Conservation (phyloP, 2,329 filamentous ascomycete genomes). For the Microdochium paspali region DNA sequence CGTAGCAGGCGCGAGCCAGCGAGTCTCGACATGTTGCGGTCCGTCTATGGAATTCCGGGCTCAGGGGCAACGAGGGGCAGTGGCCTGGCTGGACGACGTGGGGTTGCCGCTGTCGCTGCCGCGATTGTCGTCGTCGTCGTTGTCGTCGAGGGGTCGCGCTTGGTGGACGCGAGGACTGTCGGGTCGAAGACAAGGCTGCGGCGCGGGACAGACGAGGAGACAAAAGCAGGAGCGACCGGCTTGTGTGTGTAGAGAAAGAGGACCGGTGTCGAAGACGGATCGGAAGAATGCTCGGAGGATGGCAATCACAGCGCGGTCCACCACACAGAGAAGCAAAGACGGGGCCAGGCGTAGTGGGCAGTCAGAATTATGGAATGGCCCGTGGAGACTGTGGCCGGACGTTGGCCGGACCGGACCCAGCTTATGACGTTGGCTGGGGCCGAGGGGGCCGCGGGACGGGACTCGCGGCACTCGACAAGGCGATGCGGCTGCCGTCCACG, state of each 20-base stretch:
- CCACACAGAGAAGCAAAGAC: too few relatives aligned
- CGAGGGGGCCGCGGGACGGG: not conserved
- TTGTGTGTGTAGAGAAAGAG: too few relatives aligned
- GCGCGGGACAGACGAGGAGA: not conserved
- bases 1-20: conserved; percentile 23
- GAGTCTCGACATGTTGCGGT: conserved; percentile 17
- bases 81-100: not conserved
- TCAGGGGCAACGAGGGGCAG: too few relatives aligned
- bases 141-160: not conserved
- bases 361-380: not conserved
- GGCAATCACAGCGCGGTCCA: not conserved
- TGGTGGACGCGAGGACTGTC: not conserved
- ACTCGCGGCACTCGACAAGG: too few relatives aligned
- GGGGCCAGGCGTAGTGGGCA: not conserved
- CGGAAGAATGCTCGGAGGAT: not conserved
- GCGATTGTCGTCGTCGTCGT: not conserved
- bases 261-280: too few relatives aligned
- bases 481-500: too few relatives aligned
- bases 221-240: not conserved
- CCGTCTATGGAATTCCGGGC: not conserved
- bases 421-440: not conserved
- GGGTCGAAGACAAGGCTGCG: not conserved
- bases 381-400: not conserved
- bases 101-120: not conserved
- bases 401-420: not conserved